Evolutionary conservation across 768 basidiomycete species (phyloP), one percentile per base, ranked within the genome.

Genomic region (Amanita molliuscula): DNA sequence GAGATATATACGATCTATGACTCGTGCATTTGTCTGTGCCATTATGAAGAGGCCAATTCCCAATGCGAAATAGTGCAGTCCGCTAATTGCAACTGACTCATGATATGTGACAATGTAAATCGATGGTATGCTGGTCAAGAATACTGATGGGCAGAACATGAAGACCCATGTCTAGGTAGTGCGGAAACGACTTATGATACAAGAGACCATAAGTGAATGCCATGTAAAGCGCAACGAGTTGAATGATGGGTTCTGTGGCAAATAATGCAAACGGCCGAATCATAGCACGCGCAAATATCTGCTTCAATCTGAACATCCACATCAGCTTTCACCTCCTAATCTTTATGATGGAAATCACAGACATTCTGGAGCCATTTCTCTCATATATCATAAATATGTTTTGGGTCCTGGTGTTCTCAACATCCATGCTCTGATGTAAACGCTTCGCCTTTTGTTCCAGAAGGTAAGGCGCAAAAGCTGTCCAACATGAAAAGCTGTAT

Each of bases 241-340:
- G 84, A 16, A 85, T 67, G 55, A 88, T 84, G 0, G 80, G 76
- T 58, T 89, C 86, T 3, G 57, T 58, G 0, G 48, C 57, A 50
- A 87, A 82, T 9, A 90, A 60, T 3, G 63, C 57, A 65, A 91
- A 84, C 0, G 90, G 89, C n/a, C 87, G 75, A 9, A 70, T 63
- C 20, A 90, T 63, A 0, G 84, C 72, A 51, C 66, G 74, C 1
- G 53, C 38, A 51, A 90, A 65, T 31, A 87, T 70, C 0, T 58
- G 43, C 56, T 67, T 57, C 78, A 76, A 81, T 21, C 80, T 84
- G 47, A 7, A 48, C 45, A 48, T 34, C 13, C 3, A 5, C 16
- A 23, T 40, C 23, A 50, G 34, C n/a, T 36, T 16, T 20, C 11
- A 25, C 21, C 18, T 38, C 20, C 3, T 18, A 10, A 38, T 11